Evolutionary conservation across 2,329 filamentous ascomycete species (phyloP).

Genomic region (Neofusicoccum parvum): DNA sequence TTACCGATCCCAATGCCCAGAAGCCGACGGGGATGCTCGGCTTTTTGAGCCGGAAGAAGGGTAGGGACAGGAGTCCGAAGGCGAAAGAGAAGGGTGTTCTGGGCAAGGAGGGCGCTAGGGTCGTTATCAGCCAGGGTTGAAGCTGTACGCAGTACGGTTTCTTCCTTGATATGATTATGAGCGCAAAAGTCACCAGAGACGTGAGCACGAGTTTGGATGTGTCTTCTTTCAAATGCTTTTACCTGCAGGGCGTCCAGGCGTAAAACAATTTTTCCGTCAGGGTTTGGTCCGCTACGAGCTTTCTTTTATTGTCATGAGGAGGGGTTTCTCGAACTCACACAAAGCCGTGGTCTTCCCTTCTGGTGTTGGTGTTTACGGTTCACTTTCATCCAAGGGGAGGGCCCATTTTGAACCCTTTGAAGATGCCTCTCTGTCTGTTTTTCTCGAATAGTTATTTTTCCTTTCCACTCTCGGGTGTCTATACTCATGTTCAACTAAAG

Average conservation of each 20-base stretch:
- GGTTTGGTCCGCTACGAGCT: conserved; percentile 13
- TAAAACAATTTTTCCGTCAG: conserved; percentile 13
- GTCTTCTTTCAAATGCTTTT: conserved; percentile 15
- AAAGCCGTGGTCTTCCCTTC: background rate
- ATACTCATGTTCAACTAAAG: conserved; percentile 20
- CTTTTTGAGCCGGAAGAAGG: conserved; percentile 87
- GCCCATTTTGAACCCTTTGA: background rate
- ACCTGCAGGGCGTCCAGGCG: conserved; percentile 20
- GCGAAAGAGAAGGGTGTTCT: conserved; percentile 90
- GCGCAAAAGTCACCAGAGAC: conserved; percentile 7
- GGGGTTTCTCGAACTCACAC: background rate
- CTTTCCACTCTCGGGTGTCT: conserved; percentile 2
- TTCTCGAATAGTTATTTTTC: background rate
- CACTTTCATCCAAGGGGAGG: background rate
- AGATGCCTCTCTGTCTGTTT: conserved; percentile 4
- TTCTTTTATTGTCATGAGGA: conserved; percentile 7
- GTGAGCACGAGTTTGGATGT: conserved; percentile 19
- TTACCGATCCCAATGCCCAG: conserved; percentile 37
- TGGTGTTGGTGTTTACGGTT: background rate
- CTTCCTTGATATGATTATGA: conserved; percentile 7
- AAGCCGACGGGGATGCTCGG: conserved; percentile 81
- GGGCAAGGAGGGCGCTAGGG: conserved; percentile 88
- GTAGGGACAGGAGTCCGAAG: conserved; percentile 87
- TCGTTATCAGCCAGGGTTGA: conserved; percentile 50
- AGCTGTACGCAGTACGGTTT: background rate